Evolutionary conservation across 1,139 yeast species (phyloP).

Genomic region (Geotrichum armillariae): DNA sequence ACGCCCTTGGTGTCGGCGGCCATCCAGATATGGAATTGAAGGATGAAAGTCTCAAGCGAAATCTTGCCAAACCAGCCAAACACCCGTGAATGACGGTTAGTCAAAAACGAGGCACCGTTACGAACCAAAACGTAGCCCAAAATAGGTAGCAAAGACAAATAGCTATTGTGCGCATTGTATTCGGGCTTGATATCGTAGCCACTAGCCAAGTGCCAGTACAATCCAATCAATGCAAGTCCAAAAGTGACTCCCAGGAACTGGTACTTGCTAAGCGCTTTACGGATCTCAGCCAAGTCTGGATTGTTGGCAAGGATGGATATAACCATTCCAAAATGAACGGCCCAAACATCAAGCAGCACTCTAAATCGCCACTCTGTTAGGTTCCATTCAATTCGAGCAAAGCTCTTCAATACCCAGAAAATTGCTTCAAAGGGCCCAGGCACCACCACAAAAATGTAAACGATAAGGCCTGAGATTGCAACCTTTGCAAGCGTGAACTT

Average conservation of each 20-base stretch:
- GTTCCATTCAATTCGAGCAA: slow-evolving; percentile 29
- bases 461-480: slow-evolving; percentile 21
- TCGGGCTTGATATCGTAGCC: slow-evolving; percentile 24
- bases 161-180: slow-evolving; percentile 28
- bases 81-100: slow-evolving; percentile 26
- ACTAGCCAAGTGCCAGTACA: slow-evolving; percentile 22
- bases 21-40: slow-evolving; percentile 33
- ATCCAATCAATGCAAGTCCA: slow-evolving; percentile 14
- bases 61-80: slow-evolving; percentile 31
- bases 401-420: slow-evolving; percentile 25
- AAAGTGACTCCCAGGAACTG: slow-evolving; percentile 8
- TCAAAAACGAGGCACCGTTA: slow-evolving; percentile 26
- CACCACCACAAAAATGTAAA: slow-evolving; percentile 23
- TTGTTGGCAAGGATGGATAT: slow-evolving; percentile 25
- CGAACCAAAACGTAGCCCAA: slow-evolving; percentile 28
- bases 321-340: slow-evolving; percentile 31
- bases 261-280: slow-evolving; percentile 11
- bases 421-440: slow-evolving; percentile 27
- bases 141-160: slow-evolving; percentile 27
- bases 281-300: slow-evolving; percentile 22
- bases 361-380: slow-evolving; percentile 32
- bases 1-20: slow-evolving; percentile 32
- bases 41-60: slow-evolving; percentile 31
- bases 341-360: slow-evolving; percentile 29
- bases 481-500: slow-evolving; percentile 26